Base-by-base conservation (phyloP, 179 eudicot genomes). In the Carnegiea gigantea region DNA sequence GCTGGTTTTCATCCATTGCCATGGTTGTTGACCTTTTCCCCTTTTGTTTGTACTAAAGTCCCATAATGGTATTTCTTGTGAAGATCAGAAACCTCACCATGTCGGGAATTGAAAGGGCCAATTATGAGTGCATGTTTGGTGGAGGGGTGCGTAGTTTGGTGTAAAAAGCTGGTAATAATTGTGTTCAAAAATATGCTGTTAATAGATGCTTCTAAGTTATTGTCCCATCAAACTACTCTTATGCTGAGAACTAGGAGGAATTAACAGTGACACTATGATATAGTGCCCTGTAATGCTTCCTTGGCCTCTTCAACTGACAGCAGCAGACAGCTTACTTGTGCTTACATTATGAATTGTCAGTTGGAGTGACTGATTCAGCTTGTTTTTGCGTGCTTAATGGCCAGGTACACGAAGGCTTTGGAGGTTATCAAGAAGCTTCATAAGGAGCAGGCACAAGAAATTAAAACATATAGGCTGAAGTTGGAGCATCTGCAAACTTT, bases 341-440 rank as follows among this genome's bases (percentile, higher is more conserved):
- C 53, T 53, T 79, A 38, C 28, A 17, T 44, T 28, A 75, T 51
- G 68, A 60, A 43, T 46, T 78, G 53, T 33, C n/a, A 70, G 75
- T 44, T 78, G 73, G 81, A 77, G 21, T 82, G 77, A 77, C 38
- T n/a, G 38, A 26, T 24, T 70, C 73, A 70, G 67, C 70, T 1
- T 83, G 21, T 26, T 77, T 77, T 23, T 70, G 83, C 81, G 33
- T 78, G 48, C 71, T 81, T 78, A 23, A 24, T 81, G 75, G 79
- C 78, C 76, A 97, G 99, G 85, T 97, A 97, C 88, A 97, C 99
- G 1, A 97, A 97, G 84, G 99, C 99, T 24, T 89, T 97, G 82
- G 99, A 97, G 91, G 97, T 97, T 75, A 97, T 97, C 77, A 97
- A 97, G 87, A 97, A 97, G 89, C 99, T 97, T 88, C 98, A 97